These are phyloP conservation scores for Tagetes erecta DNA, from an alignment of 129 eudicot species.

Conservation along the genomic window DNA sequence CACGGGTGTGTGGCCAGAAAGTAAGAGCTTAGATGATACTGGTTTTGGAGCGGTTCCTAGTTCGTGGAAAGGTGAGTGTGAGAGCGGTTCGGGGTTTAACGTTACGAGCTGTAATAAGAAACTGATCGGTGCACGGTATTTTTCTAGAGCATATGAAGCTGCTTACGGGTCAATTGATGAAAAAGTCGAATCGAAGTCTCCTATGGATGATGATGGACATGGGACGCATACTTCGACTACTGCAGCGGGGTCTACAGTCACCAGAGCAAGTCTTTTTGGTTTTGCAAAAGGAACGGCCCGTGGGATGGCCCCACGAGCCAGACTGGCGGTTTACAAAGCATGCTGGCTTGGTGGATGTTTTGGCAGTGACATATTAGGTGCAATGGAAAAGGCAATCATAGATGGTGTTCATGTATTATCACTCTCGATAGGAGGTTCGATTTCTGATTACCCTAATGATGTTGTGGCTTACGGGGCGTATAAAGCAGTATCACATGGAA, in stretches of 20 bases:
- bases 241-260: constrained; percentile 73
- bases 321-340: constrained; percentile 69
- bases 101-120: constrained; percentile 59
- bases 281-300: constrained; percentile 74
- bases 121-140: constrained; percentile 71
- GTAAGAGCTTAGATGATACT: constrained; percentile 52
- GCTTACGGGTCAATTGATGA: constrained; percentile 64
- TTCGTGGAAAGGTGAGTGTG: constrained; percentile 76
- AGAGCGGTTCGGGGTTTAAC: constrained; percentile 44
- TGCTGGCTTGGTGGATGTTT: constrained; percentile 81
- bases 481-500: constrained; percentile 53
- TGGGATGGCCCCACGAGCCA: constrained; percentile 72
- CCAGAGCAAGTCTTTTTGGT: constrained; percentile 68
- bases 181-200: constrained; percentile 58
- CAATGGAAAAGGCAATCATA: constrained; percentile 59
- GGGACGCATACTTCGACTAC: constrained; percentile 85
- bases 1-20: constrained; percentile 89
- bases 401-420: constrained; percentile 76
- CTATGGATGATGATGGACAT: constrained; percentile 84
- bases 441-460: constrained; percentile 54
- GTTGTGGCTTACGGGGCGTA: constrained; percentile 64
- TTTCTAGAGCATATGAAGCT: constrained; percentile 69
- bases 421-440: constrained; percentile 61
- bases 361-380: constrained; percentile 71
- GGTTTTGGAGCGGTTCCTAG: constrained; percentile 66